Evolutionary conservation across 1,139 yeast genomes (phyloP).

Genomic region (Saccharomycopsis hybrid): DNA sequence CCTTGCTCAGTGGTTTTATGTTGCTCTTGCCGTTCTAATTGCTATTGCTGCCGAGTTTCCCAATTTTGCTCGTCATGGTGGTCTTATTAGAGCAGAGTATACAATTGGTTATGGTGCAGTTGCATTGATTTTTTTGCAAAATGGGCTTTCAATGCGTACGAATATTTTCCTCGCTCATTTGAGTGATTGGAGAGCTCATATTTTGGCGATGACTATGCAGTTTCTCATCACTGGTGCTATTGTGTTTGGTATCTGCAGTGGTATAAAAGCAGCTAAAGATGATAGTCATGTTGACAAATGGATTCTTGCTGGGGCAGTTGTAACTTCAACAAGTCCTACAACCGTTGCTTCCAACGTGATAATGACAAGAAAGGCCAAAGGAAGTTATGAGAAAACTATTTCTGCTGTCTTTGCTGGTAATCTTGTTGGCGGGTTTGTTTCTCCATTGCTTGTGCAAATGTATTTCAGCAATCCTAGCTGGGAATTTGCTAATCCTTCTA

Average conservation of each 20-base stretch:
- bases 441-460: constrained; percentile 79
- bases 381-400: constrained; percentile 69
- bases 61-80: constrained; percentile 75
- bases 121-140: constrained; percentile 72
- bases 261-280: constrained; percentile 55
- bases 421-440: constrained; percentile 74
- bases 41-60: constrained; percentile 77
- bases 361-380: constrained; percentile 81
- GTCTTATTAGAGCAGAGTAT: constrained; percentile 66
- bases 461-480: constrained; percentile 49
- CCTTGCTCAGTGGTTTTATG: constrained; percentile 62
- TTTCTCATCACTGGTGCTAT: constrained; percentile 72
- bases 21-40: constrained; percentile 62
- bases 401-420: constrained; percentile 86
- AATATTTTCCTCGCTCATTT: constrained; percentile 51
- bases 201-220: constrained; percentile 59
- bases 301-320: constrained; percentile 72
- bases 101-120: constrained; percentile 82
- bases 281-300: constrained; percentile 57
- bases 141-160: constrained; percentile 74
- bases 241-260: constrained; percentile 67
- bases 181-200: constrained; percentile 76
- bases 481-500: constrained; percentile 78
- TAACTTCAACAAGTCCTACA: constrained; percentile 84
- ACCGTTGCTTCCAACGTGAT: constrained; percentile 88